Base-by-base conservation (phyloP, 2,329 filamentous ascomycete species). In the Rutstroemia sp. region DNA sequence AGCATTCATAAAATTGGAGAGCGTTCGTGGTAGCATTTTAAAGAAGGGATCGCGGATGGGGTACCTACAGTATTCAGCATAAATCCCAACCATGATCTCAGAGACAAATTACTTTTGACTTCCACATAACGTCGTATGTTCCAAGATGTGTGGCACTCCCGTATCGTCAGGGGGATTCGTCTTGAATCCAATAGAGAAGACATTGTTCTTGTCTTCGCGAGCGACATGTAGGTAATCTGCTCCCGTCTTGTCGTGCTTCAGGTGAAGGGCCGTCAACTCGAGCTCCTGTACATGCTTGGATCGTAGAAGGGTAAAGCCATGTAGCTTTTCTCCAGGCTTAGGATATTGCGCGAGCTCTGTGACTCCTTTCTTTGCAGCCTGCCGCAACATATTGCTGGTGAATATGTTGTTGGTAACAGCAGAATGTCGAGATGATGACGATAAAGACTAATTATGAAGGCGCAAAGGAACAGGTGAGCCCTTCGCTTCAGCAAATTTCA, bases 1-100 rank as follows among this genome's bases (percentile, higher is more conserved):
- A 59, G 94, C 94, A 72, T 99, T 99, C 94, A 99, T 99, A 70
- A 96, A 99, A 73, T 97, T 99, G 62, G 94, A 96, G n/a, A 99
- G 80, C 5, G 94, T 96, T 65, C 94, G 85, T 21, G 94, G 94
- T 25, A 99, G 81, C 94, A 99, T 99, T 80, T 97, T 99, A 79
- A 99, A 99, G 78, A 99, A 99, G 0, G 94, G 94, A 68, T 99
- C 94, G 60, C 94, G 89, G 57, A 99, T 92, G n/a, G 94, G 94
- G 70, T 92, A 95, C 71, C 89, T 92, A 69, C 51, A 57, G 16
- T n/a, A 48, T 58, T 74, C 57, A 74, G 70, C 56, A 62, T 61
- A 57, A 44, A 38, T 54, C 48, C 46, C 49, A 48, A 39, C n/a
- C 7, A 14, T 9, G 19, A 23, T 54, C 54, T 36, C 48, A 51